A percentile compares a stretch with the other conserved stretches of the same genome.
Evolutionary conservation across 257 asterid species (phyloP).

Genomic region (Plantago elongata): DNA sequence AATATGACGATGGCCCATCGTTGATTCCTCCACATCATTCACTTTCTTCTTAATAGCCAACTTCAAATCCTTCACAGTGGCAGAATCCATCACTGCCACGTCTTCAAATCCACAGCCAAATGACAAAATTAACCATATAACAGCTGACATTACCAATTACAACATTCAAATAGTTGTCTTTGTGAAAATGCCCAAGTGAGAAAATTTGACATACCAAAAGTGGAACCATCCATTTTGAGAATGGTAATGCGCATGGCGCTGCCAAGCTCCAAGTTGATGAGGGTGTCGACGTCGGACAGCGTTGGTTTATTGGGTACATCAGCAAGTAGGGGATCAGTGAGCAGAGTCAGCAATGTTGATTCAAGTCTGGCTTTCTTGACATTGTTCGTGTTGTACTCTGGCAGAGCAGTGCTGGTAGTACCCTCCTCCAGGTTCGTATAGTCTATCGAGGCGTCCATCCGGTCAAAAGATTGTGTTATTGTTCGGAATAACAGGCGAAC

Average conservation of each 20-base stretch:
- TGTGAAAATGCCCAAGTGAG: constrained; percentile 35
- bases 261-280: constrained; percentile 84
- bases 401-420: constrained; percentile 20
- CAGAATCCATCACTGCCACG: constrained; percentile 70
- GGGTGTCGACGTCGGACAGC: constrained; percentile 80
- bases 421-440: constrained; percentile 29
- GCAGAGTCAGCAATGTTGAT: constrained; percentile 63
- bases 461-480: background rate
- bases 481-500: background rate
- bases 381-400: constrained; percentile 55
- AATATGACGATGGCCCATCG: constrained; percentile 91
- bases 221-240: constrained; percentile 58
- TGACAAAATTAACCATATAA: background rate
- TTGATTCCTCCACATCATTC: constrained; percentile 65
- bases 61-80: constrained; percentile 73
- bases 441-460: constrained; percentile 36
- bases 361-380: constrained; percentile 60
- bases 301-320: constrained; percentile 77
- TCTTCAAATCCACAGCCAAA: constrained; percentile 34
- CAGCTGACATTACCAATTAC: background rate
- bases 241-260: constrained; percentile 91
- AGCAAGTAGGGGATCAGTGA: constrained; percentile 73
- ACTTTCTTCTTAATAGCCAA: constrained; percentile 58
- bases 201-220: constrained; percentile 40
- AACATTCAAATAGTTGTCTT: constrained; percentile 13